Base-by-base conservation (phyloP, 1,139 yeast genomes). In the Pichia sp. region DNA sequence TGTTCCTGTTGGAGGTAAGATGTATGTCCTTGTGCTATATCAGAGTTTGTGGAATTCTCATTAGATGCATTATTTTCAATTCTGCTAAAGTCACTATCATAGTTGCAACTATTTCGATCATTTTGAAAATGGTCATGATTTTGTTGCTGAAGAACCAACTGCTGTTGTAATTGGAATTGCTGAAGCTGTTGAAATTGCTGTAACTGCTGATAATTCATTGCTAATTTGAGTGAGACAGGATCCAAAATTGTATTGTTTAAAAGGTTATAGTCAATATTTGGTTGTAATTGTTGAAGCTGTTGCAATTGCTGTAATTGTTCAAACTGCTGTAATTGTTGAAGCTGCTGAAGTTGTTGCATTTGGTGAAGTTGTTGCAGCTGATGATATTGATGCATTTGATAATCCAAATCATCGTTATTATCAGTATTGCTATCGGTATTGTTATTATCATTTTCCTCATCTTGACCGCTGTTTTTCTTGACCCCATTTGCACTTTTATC, bases 141-240 rank as follows among this genome's bases (percentile, higher is more conserved):
- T 26, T 26, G 28, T 26, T 26, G 28, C 9, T 26, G 27, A 40
- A 25, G 37, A 43, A 33, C 30, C 39, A 43, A n/a, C 23, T 42
- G 43, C 10, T 44, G 45, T 6, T 31, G 20, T 27, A 36, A 46
- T 26, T 45, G 49, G 10, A 43, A 38, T 28, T 45, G 49, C 11
- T 35, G 41, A 12, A 29, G 24, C 16, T 16, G 16, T 11, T 32
- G 35, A 10, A 32, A 22, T 10, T 24, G 36, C 6, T 33, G 36
- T 20, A 24, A 11, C 12, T 33, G 28, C 10, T 24, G 36, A 24
- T 24, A 24, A 30, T 31, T 31, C 35, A 20, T 38, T 20, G 32
- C 25, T 22, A 31, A 30, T n/a, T 20, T 26, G 11, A 26, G 20
- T 25, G 25, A 16, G n/a, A 25, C 24, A 3, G 29, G 35, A 31